Evolutionary conservation across 2,329 filamentous ascomycete genomes (phyloP).

Genomic region (Beauveria sp.): DNA sequence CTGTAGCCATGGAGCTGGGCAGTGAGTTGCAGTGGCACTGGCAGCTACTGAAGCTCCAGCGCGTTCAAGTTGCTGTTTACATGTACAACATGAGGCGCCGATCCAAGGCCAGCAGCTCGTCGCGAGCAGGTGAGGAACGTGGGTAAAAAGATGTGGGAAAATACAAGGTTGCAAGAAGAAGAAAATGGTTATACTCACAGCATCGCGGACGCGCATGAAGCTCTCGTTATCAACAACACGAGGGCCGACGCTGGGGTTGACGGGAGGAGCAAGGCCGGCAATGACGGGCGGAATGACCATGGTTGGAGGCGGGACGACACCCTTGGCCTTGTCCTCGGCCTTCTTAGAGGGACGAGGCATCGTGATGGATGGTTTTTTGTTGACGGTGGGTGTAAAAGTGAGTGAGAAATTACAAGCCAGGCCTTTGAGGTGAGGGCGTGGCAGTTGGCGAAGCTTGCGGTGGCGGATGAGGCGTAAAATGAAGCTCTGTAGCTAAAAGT

Average conservation of each 20-base stretch:
- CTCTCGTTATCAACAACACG: conserved; percentile 60
- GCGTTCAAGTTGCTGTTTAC: neutral
- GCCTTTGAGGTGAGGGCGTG: neutral
- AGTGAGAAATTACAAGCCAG: neutral
- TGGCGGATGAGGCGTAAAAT: neutral
- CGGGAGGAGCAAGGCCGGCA: conserved; percentile 18
- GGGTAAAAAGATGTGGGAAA: neutral
- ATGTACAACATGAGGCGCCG: neutral
- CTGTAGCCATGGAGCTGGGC: neutral
- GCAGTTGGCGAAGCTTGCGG: neutral
- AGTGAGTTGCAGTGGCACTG: neutral
- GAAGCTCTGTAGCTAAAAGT: neutral
- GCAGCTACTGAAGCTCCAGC: neutral
- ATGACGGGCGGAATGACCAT: conserved; percentile 30
- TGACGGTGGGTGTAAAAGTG: conserved; percentile 12
- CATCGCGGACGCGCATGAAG: conserved; percentile 73
- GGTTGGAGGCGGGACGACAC: conserved; percentile 29
- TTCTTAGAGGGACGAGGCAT: conserved; percentile 42
- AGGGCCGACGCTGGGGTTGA: conserved; percentile 1
- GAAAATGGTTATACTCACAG: conserved; percentile 50
- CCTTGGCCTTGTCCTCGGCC: conserved; percentile 30
- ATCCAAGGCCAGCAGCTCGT: neutral
- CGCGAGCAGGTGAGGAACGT: neutral
- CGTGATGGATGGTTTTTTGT: conserved; percentile 17
- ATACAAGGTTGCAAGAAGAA: conserved; percentile 10